phyloP scores from a whole-genome alignment of 257 asterid species.

The Craterostigma plantagineum region DNA sequence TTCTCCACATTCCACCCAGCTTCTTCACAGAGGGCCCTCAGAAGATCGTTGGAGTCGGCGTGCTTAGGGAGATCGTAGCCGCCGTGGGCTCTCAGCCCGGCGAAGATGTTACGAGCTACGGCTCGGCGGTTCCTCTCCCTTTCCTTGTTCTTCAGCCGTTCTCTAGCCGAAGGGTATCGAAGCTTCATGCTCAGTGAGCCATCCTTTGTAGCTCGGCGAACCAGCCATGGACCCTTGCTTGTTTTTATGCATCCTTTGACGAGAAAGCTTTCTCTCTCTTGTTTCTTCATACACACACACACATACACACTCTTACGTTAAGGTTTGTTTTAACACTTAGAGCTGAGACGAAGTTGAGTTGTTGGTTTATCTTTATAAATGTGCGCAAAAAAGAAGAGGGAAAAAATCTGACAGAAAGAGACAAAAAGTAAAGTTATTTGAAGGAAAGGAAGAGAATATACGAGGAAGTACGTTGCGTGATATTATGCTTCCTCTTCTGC shows the following conservation, averaged over 20 bases:
- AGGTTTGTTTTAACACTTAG: too few species aligned
- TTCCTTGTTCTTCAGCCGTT: constrained; percentile 43
- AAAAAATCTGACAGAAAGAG: too few species aligned
- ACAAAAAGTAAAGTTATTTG: too few species aligned
- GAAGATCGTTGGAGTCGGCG: constrained; percentile 54
- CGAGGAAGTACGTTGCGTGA: too few species aligned
- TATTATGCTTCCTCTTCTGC: too few species aligned
- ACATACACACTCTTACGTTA: too few species aligned
- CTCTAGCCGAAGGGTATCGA: constrained; percentile 52
- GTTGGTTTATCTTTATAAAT: too few species aligned
- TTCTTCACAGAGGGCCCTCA: constrained; percentile 56
- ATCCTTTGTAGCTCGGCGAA: constrained; percentile 33
- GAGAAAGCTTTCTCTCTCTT: too few species aligned
- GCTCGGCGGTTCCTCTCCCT: constrained; percentile 43
- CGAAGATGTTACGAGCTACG: constrained; percentile 41
- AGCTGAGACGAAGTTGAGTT: too few species aligned
- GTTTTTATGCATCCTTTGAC: constrained; percentile 49
- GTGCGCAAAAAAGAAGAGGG: background rate
- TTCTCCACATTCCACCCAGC: constrained; percentile 77
- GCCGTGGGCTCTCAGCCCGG: constrained; percentile 47
- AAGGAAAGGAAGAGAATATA: too few species aligned
- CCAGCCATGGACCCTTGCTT: constrained; percentile 61
- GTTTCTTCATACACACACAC: too few species aligned
- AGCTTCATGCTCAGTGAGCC: constrained; percentile 22
- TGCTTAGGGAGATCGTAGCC: constrained; percentile 47